These are phyloP conservation scores for Boletus subparvulus DNA, from an alignment of 768 basidiomycete species.

Conservation along the genomic window DNA sequence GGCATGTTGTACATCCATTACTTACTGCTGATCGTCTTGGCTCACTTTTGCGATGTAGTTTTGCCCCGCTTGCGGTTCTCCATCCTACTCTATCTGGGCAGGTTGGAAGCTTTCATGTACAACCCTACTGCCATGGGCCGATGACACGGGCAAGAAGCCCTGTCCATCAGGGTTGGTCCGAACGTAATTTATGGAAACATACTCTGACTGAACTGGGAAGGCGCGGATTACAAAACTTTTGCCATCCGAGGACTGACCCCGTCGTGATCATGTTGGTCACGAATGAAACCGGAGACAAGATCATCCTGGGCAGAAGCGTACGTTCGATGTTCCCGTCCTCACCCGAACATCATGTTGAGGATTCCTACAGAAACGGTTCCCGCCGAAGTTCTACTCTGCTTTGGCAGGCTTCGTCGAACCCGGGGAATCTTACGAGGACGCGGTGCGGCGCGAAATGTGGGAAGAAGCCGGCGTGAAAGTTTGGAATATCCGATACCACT, in stretches of 20 bases:
- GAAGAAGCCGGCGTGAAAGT: constrained; percentile 94
- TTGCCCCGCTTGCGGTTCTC: constrained; percentile 84
- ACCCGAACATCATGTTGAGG: not conserved
- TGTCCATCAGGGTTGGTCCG: constrained; percentile 69
- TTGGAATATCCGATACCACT: constrained; percentile 82
- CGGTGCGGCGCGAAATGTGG: constrained; percentile 90
- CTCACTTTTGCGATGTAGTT: constrained; percentile 49
- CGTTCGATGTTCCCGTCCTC: constrained; percentile 25
- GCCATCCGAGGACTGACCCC: constrained; percentile 78
- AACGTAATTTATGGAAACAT: not conserved
- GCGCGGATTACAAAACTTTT: constrained; percentile 84
- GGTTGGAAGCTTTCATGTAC: constrained; percentile 93
- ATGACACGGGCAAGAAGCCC: constrained; percentile 58
- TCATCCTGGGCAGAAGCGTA: constrained; percentile 86
- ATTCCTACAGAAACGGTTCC: constrained; percentile 55
- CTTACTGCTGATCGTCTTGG: not conserved
- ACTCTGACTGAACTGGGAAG: constrained; percentile 38
- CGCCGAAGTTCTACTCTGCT: constrained; percentile 78
- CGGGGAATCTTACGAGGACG: constrained; percentile 92
- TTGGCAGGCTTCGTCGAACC: constrained; percentile 94
- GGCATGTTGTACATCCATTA: constrained; percentile 37
- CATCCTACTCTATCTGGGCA: constrained; percentile 84
- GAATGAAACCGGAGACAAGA: constrained; percentile 75
- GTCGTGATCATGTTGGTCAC: constrained; percentile 91
- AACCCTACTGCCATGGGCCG: constrained; percentile 71